phyloP scores from a whole-genome alignment of 768 basidiomycete genomes.

The Gymnopilus dilepis region DNA sequence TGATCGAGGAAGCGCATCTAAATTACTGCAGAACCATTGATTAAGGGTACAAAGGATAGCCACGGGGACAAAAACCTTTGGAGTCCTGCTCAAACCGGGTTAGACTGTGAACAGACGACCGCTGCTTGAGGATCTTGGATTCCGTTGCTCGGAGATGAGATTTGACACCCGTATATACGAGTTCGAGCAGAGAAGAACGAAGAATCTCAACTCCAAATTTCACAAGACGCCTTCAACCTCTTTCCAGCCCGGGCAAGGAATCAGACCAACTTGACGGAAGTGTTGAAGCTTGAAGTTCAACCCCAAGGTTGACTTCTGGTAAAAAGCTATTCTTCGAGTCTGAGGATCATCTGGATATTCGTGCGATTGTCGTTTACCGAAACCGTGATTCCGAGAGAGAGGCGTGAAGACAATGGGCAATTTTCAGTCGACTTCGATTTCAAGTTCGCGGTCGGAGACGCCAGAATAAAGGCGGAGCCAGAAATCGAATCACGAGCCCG shows the following conservation, averaged over 20 bases:
- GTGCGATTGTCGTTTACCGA: too few relatives aligned
- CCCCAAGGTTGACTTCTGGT: too few relatives aligned
- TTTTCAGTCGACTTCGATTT: not conserved
- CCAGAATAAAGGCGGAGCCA: not conserved
- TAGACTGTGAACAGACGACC: not conserved
- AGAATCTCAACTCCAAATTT: not conserved
- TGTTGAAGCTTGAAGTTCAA: too few relatives aligned
- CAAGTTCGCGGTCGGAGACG: not conserved
- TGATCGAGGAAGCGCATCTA: not conserved
- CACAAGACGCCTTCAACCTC: too few relatives aligned
- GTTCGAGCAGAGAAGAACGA: not conserved
- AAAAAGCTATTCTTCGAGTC: too few relatives aligned
- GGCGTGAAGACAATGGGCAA: not conserved
- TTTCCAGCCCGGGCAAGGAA: too few relatives aligned
- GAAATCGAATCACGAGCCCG: conserved; percentile 6
- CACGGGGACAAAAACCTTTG: not conserved
- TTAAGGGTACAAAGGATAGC: not conserved
- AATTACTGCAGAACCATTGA: not conserved
- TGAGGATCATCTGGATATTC: too few relatives aligned
- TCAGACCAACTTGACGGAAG: too few relatives aligned
- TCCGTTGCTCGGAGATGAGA: not conserved
- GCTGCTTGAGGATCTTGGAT: not conserved
- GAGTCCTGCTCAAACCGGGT: not conserved
- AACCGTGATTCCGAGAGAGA: not conserved
- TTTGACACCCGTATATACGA: not conserved